Conservation (phyloP, 805 yeast species). For the Komagataella mondaviorum region DNA sequence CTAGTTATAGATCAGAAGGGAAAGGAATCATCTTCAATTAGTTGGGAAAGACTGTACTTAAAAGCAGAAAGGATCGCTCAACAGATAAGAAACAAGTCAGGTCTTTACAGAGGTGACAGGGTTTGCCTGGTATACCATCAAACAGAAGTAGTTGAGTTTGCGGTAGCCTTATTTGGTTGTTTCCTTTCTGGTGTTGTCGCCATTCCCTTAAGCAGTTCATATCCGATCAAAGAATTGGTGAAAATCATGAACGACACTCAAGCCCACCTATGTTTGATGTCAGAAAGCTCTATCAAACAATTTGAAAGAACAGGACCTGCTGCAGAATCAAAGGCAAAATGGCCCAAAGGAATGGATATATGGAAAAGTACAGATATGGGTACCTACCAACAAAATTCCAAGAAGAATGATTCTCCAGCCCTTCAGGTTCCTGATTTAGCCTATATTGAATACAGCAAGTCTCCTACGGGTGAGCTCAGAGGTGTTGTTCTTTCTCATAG, state of each 20-base stretch:
- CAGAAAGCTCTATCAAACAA: constrained; percentile 66
- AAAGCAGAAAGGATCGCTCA: constrained; percentile 83
- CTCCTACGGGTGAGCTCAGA: constrained; percentile 81
- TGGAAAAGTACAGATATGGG: constrained; percentile 90
- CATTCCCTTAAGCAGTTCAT: constrained; percentile 75
- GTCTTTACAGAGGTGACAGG: constrained; percentile 68
- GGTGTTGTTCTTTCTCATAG: constrained; percentile 91
- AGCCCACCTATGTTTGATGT: constrained; percentile 64
- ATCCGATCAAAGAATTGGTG: constrained; percentile 53
- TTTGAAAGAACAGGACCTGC: constrained; percentile 46
- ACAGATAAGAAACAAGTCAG: constrained; percentile 53
- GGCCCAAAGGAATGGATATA: constrained; percentile 65
- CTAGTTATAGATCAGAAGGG: constrained; percentile 65
- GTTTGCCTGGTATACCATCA: constrained; percentile 77
- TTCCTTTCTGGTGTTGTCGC: constrained; percentile 91
- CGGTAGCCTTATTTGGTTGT: constrained; percentile 80
- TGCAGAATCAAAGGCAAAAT: constrained; percentile 31
- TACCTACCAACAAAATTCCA: constrained; percentile 40
- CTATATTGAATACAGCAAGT: constrained; percentile 82
- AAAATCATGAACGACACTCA: constrained; percentile 64
- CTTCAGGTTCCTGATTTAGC: constrained; percentile 74
- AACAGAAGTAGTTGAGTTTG: constrained; percentile 73
- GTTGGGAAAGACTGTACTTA: constrained; percentile 83
- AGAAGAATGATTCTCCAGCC: constrained; percentile 46
- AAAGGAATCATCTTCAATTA: constrained; percentile 58